A percentile compares a stretch with the other conserved stretches of the same genome.
phyloP scores from a whole-genome alignment of 805 yeast species.

The Saccharomyces paradoxus region DNA sequence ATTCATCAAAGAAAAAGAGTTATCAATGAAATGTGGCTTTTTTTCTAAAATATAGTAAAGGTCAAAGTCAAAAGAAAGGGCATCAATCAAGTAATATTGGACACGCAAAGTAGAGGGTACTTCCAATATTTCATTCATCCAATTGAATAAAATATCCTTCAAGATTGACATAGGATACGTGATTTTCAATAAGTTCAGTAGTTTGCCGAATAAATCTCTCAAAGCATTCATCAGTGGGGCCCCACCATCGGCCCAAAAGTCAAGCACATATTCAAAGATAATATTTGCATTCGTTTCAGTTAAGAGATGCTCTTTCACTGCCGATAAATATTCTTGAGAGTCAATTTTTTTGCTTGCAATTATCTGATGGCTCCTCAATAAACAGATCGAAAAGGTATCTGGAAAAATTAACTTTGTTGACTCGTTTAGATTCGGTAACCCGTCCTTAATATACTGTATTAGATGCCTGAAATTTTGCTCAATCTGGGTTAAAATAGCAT shows the following conservation, averaged over 20 bases:
- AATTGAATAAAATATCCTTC: slow-evolving; percentile 29
- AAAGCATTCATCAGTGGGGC: slow-evolving; percentile 65
- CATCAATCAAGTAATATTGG: slow-evolving; percentile 52
- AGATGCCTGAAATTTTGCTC: not conserved
- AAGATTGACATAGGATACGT: slow-evolving; percentile 15
- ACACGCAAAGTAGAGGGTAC: slow-evolving; percentile 49
- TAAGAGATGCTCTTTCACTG: slow-evolving; percentile 11
- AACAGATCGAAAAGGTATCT: slow-evolving; percentile 61
- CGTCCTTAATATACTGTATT: not conserved
- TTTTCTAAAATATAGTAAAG: slow-evolving; percentile 34
- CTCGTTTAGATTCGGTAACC: not conserved
- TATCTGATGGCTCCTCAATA: slow-evolving; percentile 45
- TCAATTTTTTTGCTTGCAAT: slow-evolving; percentile 13
- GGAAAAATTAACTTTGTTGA: slow-evolving; percentile 33
- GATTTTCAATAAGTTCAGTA: slow-evolving; percentile 36
- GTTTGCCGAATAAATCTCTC: slow-evolving; percentile 49
- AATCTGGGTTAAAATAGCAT: not conserved
- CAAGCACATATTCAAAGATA: slow-evolving; percentile 49
- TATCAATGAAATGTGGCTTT: slow-evolving; percentile 40
- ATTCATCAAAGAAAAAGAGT: slow-evolving; percentile 41
- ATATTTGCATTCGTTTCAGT: slow-evolving; percentile 21
- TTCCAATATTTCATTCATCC: slow-evolving; percentile 40
- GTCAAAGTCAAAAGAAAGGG: slow-evolving; percentile 42
- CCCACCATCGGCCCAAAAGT: slow-evolving; percentile 63
- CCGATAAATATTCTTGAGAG: slow-evolving; percentile 7